Conservation (phyloP, 768 basidiomycete genomes). For the Podaxis mareebaensis region DNA sequence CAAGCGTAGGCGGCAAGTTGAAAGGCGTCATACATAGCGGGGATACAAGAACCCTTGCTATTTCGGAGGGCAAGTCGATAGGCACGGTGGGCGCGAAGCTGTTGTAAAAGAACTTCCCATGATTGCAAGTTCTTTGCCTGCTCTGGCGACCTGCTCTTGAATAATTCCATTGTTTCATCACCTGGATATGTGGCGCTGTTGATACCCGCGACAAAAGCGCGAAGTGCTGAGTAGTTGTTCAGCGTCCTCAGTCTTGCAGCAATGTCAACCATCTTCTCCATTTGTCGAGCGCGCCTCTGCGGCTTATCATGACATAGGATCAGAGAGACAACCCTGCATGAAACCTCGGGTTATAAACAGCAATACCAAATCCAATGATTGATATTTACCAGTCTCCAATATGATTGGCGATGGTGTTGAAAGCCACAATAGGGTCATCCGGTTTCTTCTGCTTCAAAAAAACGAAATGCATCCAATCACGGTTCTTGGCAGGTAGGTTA, state of each 20-base stretch:
- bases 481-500: slow-evolving; percentile 48
- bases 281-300: slow-evolving; percentile 72
- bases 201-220: slow-evolving; percentile 93
- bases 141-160: slow-evolving; percentile 66
- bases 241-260: slow-evolving; percentile 75
- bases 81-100: slow-evolving; percentile 80
- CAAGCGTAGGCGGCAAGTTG: not conserved
- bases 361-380: not conserved
- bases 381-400: slow-evolving; percentile 74
- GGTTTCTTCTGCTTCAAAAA: slow-evolving; percentile 69
- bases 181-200: slow-evolving; percentile 79
- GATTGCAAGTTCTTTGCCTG: slow-evolving; percentile 77
- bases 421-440: slow-evolving; percentile 71
- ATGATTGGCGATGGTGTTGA: slow-evolving; percentile 79
- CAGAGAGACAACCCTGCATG: slow-evolving; percentile 80
- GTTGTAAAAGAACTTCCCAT: slow-evolving; percentile 83
- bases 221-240: slow-evolving; percentile 93
- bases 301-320: slow-evolving; percentile 86
- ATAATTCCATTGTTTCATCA: slow-evolving; percentile 73
- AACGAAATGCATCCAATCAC: slow-evolving; percentile 84
- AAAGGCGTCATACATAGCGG: slow-evolving; percentile 62
- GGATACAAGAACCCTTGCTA: slow-evolving; percentile 85
- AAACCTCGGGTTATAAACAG: not conserved
- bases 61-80: slow-evolving; percentile 88
- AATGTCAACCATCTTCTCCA: slow-evolving; percentile 88